These are phyloP conservation scores for Paramecium pentaurelia DNA, from an alignment of 73 alveolate genomes.

Conservation along the genomic window DNA sequence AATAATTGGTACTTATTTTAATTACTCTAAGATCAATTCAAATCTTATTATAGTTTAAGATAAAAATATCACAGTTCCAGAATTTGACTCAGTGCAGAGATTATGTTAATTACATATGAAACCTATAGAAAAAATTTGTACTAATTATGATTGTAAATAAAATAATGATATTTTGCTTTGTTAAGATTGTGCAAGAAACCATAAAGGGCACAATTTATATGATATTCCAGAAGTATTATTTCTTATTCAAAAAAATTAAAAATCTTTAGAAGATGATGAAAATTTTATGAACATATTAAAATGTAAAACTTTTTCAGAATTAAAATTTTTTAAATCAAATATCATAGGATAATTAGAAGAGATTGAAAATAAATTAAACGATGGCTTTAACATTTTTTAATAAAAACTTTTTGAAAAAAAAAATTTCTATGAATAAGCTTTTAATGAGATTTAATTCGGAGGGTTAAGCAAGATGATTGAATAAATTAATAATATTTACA, in stretches of 20 bases:
- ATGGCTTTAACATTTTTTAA: background rate
- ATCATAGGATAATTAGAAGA: background rate
- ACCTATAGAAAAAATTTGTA: background rate
- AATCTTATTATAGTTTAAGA: background rate
- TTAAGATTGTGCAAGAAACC: background rate
- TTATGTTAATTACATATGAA: background rate
- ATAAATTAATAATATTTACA: too few species aligned
- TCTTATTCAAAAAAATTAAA: too few species aligned
- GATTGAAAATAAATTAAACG: background rate
- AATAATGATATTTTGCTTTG: background rate
- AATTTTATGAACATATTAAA: too few species aligned
- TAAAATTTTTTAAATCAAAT: background rate
- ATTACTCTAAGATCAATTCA: background rate
- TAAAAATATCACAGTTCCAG: background rate
- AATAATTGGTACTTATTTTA: background rate
- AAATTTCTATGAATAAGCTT: background rate
- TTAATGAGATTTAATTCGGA: background rate
- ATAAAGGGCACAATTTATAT: background rate
- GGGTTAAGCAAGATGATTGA: background rate
- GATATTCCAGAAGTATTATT: background rate
- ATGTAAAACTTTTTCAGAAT: background rate
- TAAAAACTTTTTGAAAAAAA: background rate
- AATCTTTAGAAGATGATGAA: background rate
- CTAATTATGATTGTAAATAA: background rate
- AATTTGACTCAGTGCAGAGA: background rate